Evolutionary conservation across 495 filamentous ascomycete genomes (phyloP).

Genomic region (Venustampulla echinocandica): DNA sequence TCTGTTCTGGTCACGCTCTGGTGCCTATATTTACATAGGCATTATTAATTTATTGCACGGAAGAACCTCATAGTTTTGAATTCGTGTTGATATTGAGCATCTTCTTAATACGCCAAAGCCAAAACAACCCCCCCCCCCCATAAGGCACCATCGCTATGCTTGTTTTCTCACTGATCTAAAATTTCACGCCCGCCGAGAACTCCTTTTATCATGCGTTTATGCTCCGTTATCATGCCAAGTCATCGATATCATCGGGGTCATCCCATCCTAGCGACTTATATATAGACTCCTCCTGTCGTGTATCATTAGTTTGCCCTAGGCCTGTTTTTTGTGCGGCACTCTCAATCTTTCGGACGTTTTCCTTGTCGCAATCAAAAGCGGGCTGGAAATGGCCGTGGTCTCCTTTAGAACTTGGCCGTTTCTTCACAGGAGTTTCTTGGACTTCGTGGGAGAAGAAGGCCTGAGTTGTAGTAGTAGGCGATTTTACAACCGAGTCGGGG

Average conservation of each 20-base stretch:
- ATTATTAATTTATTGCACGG: too few relatives aligned
- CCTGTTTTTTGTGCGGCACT: slow-evolving; percentile 22
- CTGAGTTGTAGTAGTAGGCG: too few relatives aligned
- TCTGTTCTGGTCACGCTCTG: too few relatives aligned
- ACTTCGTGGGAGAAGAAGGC: background rate
- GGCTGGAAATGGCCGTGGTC: slow-evolving; percentile 11
- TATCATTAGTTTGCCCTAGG: background rate
- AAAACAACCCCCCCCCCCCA: too few relatives aligned
- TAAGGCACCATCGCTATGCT: too few relatives aligned
- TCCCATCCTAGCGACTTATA: slow-evolving; percentile 75
- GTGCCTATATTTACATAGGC: too few relatives aligned
- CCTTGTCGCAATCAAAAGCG: slow-evolving; percentile 9
- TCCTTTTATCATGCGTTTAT: too few relatives aligned
- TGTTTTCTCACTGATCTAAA: too few relatives aligned
- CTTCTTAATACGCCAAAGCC: too few relatives aligned
- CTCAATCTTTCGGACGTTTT: slow-evolving; percentile 17
- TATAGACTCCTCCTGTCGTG: slow-evolving; percentile 40
- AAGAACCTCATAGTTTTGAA: too few relatives aligned
- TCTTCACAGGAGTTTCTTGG: slow-evolving; percentile 20
- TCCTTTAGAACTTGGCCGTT: background rate
- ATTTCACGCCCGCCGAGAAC: too few relatives aligned
- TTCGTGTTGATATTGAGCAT: too few relatives aligned
- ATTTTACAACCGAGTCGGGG: slow-evolving; percentile 13
- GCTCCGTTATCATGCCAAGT: slow-evolving; percentile 21
- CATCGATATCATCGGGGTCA: slow-evolving; percentile 50